Evolutionary conservation across 768 basidiomycete species (phyloP), one percentile per base, ranked within the genome.

Genomic region (Russula lepida): DNA sequence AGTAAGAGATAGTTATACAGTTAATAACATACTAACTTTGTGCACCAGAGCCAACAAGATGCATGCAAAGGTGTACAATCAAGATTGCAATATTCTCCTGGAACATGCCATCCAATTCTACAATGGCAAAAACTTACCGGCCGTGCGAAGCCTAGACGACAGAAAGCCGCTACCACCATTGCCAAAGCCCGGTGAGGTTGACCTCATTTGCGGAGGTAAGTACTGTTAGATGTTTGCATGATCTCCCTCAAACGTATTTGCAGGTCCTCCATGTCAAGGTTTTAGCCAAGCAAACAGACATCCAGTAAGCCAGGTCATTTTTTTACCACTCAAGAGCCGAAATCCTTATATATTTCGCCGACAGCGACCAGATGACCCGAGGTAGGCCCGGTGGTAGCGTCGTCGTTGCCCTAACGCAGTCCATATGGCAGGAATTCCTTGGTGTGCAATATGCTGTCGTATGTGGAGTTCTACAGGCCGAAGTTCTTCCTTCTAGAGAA

Each of bases 201-300:
- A 88, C 64, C 80, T 90, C 57, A 81, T 90, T n/a, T 86, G 79
- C 70, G 86, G 88, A 60, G 86, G 87, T 85, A 72, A 50, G 79
- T 71, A 1, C 23, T n/a, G 12, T 19, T 27, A 4, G 3, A 7
- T 3, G 9, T 44, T 6, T 30, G 15, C 6, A 15, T 1, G 8
- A 13, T 12, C 44, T 30, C 6, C 25, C 8, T 37, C 33, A 28
- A 51, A 54, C 4, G 17, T 5, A 19, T 15, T 30, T 64, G 7
- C 58, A 88, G 88, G 88, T 3, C 86, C 88, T 4, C 88, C 88
- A 13, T 90, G 88, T 66, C 89, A 89, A 64, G 80, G 84, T 3
- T 90, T 88, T 65, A 85, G 83, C 62, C 67, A 72, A 0, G 84
- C 84, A 60, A 90, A 89, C 58, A 82, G 83, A 62, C 70, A 73